Base-by-base conservation (phyloP, 2,329 filamentous ascomycete species). In the Apiospora aurea region DNA sequence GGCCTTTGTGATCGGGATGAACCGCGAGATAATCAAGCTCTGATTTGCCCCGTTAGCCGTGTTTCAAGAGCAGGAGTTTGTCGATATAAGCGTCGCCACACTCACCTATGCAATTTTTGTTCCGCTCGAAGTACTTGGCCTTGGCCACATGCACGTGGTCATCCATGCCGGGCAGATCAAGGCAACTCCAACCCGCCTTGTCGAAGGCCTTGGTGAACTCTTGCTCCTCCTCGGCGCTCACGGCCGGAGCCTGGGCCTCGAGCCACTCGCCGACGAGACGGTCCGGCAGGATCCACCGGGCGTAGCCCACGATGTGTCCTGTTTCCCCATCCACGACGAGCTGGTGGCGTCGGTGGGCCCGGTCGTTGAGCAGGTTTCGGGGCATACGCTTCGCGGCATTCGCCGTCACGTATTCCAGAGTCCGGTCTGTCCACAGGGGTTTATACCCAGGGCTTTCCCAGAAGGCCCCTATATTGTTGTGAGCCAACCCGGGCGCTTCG, bases 1-100 rank as follows among this genome's bases (percentile, higher is more conserved):
- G 75, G 14, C 75, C 69, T 29, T 76, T 73, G 26, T 77, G 68
- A 0, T 74, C 73, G 0, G 77, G 77, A 64, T 77, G 76, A 5
- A 79, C 75, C 0, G 76, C 76, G 3, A 79, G 74, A 70, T 76
- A 79, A 16, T 78, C 77, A 8, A 78, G 75, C 18, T 72, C 76
- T 78, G 43, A 26, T 18, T 29, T 4, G 26, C 24, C 16, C 16
- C 5, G 53, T 57, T 26, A 57, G 53, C 26, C 18, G 6, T 18
- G 2, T 21, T 18, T 18, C 26, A 7, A 34, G 26, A 34, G 7
- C 53, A 34, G 5, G 53, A 16, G 21, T 34, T 8, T 8, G 6
- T n/a, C 7, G 47, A 51, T n/a, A 24, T 4, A n/a, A 13, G 3
- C 24, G 16, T 47, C 24, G 72, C 29, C 29, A 29, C 26, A 21